phyloP scores from a whole-genome alignment of 2,329 filamentous ascomycete genomes.

The Aspergillus pseudoviridinutans region DNA sequence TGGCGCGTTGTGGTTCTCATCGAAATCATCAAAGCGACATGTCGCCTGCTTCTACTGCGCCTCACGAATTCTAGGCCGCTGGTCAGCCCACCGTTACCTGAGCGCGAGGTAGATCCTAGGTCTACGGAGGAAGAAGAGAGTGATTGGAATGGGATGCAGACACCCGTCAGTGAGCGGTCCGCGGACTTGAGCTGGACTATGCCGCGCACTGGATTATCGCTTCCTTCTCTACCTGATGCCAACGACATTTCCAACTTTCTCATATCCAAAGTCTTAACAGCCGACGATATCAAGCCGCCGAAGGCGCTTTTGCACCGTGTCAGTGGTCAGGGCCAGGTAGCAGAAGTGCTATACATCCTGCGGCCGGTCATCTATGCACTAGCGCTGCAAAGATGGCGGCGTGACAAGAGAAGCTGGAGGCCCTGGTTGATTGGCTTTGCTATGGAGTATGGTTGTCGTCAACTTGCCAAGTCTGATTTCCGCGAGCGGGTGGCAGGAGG shows the following conservation, averaged over 20 bases:
- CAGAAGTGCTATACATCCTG: conserved; percentile 88
- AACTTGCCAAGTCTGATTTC: conserved; percentile 68
- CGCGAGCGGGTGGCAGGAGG: conserved; percentile 63
- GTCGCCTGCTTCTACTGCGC: conserved; percentile 72
- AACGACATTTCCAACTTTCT: conserved; percentile 84
- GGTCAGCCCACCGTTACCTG: conserved; percentile 77
- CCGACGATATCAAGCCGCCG: conserved; percentile 94
- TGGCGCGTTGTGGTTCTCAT: conserved; percentile 86
- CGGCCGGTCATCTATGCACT: conserved; percentile 83
- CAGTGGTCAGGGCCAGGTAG: conserved; percentile 69
- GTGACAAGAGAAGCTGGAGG: conserved; percentile 75
- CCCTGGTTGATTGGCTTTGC: conserved; percentile 86
- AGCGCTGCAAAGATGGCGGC: conserved; percentile 69
- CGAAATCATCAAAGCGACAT: conserved; percentile 81
- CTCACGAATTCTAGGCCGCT: conserved; percentile 80
- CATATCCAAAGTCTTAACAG: conserved; percentile 82
- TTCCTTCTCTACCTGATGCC: conserved; percentile 77
- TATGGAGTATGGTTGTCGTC: conserved; percentile 84
- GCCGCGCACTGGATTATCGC: conserved; percentile 84
- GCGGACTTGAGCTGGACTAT: conserved; percentile 68
- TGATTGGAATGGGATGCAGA: conserved; percentile 48
- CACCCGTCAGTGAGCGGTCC: conserved; percentile 37
- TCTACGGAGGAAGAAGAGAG: conserved; percentile 47
- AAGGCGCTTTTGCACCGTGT: conserved; percentile 76
- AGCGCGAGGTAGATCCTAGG: conserved; percentile 73